Evolutionary conservation across 805 yeast species (phyloP), one percentile per base, ranked within the genome.

Genomic region (Pichia heedii): DNA sequence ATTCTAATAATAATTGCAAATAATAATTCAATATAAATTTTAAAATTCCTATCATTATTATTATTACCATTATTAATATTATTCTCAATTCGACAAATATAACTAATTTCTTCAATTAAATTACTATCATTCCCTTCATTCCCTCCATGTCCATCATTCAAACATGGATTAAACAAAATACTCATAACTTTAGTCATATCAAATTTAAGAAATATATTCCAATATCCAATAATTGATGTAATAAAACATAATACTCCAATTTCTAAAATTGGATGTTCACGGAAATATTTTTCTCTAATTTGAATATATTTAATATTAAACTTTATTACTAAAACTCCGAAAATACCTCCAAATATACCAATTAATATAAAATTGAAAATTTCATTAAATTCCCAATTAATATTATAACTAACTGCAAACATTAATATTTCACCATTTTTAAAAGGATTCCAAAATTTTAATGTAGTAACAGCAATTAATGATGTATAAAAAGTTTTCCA

Each of bases 141-240:
- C 16, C 32, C 35, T 9, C 22, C 20, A 19, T 19, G 11, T 15
- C 22, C n/a, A 5, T 39, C 32, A 15, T 18, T 34, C n/a, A n/a
- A n/a, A 30, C 47, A 41, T 39, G 41, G 95, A 54, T 81, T 86
- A 63, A 93, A 93, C 33, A 93, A 66, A 11, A 82, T 66, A 52
- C 87, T 89, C 97, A 93, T 93, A 22, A 87, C 76, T 56, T 89
- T 94, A 1, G 98, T 88, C 98, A 93, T 93, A 59, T 93, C 98
- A 33, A 84, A 65, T 43, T 78, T 70, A 45, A 93, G 69, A 56
- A 82, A 93, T 49, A 78, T 80, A 60, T 86, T 90, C 61, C 84
- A 86, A 61, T 87, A 93, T 34, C 95, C 81, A 36, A 93, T 65
- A 13, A 77, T 59, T 0, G 95, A 81, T 0, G 97, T 84, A 7